These are phyloP conservation scores for Rhodotorula toruloides DNA, from an alignment of 768 basidiomycete species.

Conservation along the genomic window DNA sequence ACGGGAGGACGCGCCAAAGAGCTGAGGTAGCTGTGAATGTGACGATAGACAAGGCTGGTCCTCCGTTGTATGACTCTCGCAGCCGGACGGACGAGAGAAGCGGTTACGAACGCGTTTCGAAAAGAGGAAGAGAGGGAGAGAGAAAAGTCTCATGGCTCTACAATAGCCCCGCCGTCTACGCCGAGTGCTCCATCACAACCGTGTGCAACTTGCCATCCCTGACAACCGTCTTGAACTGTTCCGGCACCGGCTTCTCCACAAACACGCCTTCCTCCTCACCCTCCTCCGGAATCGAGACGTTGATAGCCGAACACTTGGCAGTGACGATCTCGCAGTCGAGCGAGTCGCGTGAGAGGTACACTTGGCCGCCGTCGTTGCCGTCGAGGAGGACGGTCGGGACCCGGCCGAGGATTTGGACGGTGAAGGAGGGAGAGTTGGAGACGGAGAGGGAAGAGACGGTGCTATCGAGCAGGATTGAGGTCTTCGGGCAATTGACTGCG, in stretches of 20 bases:
- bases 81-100: neutral
- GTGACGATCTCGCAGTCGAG: constrained; percentile 74
- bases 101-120: neutral
- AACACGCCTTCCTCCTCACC: constrained; percentile 90
- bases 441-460: constrained; percentile 86
- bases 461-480: constrained; percentile 78
- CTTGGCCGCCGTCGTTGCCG: constrained; percentile 87
- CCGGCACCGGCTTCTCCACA: constrained; percentile 80
- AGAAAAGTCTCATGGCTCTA: neutral
- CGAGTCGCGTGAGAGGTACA: constrained; percentile 81
- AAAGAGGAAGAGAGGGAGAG: neutral
- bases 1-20: constrained; percentile 19
- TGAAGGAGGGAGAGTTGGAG: constrained; percentile 88
- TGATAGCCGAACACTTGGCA: constrained; percentile 87
- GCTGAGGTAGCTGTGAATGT: neutral
- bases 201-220: constrained; percentile 79
- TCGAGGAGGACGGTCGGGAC: constrained; percentile 92
- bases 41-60: too few relatives aligned
- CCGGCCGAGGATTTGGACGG: constrained; percentile 79
- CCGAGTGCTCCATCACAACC: constrained; percentile 74
- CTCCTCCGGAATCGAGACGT: constrained; percentile 64
- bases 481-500: constrained; percentile 80
- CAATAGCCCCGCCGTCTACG: constrained; percentile 33
- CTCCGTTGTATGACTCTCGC: too few relatives aligned
- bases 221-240: constrained; percentile 87